Conservation (phyloP, 148 eudicot genomes). For the Rhododendron molle region DNA sequence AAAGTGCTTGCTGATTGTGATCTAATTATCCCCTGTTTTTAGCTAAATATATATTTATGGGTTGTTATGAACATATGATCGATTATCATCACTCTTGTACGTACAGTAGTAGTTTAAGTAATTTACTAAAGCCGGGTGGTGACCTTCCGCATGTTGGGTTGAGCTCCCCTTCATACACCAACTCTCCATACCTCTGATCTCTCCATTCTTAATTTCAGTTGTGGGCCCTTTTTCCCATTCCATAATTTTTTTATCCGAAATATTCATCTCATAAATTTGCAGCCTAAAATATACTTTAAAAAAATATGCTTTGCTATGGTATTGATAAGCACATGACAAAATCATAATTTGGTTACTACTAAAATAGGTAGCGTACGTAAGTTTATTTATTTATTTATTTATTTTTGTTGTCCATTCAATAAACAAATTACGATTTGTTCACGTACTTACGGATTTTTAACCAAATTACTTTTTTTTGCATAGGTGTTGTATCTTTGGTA, state of each 20-base stretch:
- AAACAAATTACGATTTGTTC: not conserved
- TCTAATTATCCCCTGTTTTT: not conserved
- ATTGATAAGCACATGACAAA: not conserved
- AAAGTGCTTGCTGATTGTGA: not conserved
- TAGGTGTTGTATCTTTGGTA: not conserved
- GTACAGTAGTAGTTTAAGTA: not conserved
- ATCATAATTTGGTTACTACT: not conserved
- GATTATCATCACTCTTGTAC: not conserved
- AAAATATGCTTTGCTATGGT: not conserved
- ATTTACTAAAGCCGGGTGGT: not conserved
- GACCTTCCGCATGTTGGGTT: not conserved
- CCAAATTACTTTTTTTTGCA: not conserved
- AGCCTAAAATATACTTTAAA: no score
- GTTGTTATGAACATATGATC: not conserved
- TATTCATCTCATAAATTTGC: not conserved
- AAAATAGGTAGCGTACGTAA: not conserved
- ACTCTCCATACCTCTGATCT: not conserved
- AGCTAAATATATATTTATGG: not conserved
- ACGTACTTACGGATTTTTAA: no score
- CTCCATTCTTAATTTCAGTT: not conserved
- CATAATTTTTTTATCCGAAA: not conserved
- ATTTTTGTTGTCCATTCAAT: not conserved
- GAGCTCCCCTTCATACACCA: not conserved
- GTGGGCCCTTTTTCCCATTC: not conserved
- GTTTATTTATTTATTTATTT: no score